Evolutionary conservation across 768 basidiomycete genomes (phyloP), one percentile per base, ranked within the genome.

Genomic region (Macrolepiota albuminosa): DNA sequence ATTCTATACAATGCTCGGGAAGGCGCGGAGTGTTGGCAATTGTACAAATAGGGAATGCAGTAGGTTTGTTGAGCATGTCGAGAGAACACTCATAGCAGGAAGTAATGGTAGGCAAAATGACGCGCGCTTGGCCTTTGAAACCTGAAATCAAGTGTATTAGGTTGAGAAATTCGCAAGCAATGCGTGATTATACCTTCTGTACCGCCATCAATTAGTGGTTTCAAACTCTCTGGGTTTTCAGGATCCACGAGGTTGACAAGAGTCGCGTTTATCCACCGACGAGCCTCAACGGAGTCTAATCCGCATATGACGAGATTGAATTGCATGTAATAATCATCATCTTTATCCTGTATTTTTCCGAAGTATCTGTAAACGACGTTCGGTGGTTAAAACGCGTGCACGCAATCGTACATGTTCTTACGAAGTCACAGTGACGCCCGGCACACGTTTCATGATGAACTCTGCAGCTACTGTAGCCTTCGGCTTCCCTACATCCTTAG

Each of bases 1-100:
- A 99, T 74, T 98, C 97, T 67, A 99, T 98, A 70, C 97, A 98
- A 68, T 99, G 97, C 68, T 99, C 97, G 1, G 97, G 97, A 26
- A 98, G 80, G 58, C 97, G 91, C 31, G 97, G 97, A 0, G 97
- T 99, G 70, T 98, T 98, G 59, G 97, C 96, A 65, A 99, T 98
- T 6, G 97, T 99, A 70, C 97, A 99, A 57, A 99, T 98, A 2
- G 97, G 97, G 72, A 95, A 99, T 13, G 89, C 89, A 43, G 95
- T 97, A 1, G 89, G 95, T 63, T 98, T 98, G 74, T 97, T 98
- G 55, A 98, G 84, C 92, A 98, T 98, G 70, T 98, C 95, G 51
- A 99, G 87, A 2, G 93, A 93, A 71, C 97, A 99, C 72, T 99
- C 97, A 67, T 98, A 98, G 71, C 97, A 99, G 8, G 95, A 95